Evolutionary conservation across 1,284 basidiomycete genomes (phyloP), one percentile per base, ranked within the genome.

Genomic region (Neolentinus lepideus): DNA sequence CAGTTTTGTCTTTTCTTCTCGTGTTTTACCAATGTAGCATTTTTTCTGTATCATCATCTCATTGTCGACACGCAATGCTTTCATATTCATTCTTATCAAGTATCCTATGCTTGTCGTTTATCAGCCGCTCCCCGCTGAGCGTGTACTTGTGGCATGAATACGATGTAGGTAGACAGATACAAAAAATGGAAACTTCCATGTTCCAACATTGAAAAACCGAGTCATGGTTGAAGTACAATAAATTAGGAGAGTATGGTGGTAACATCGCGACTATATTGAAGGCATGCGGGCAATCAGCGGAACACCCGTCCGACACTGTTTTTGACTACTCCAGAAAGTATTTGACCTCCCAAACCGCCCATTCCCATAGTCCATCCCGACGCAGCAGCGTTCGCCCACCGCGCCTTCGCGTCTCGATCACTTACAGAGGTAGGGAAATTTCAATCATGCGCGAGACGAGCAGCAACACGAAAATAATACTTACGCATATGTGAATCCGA

Each of bases 401-500:
- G 82, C 65, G 84, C 79, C 69, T 94, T 94, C 29, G 92, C 88
- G 64, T 96, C 92, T 54, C 92, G 82, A 67, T 96, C 92, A 27
- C 92, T 94, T 36, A 36, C 8, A 35, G 50, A 27, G 14, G 47
- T 14, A 24, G 26, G 50, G 9, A 21, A n/a, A 38, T 51, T 50
- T 51, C 45, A 21, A 46, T 55, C 51, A 56, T 47, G 52, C 54
- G 24, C 25, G 27, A 47, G 24, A 47, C 19, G 45, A n/a, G n/a
- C n/a, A n/a, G n/a, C n/a, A n/a, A n/a, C n/a, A 27, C 33, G 47
- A 53, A 53, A 16, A 19, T 12, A 19, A 45, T 25, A 76, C 86
- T 65, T 69, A 89, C 86, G 88, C 93, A 66, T 91, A 95, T 59
- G 92, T 95, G 74, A 95, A 96, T 8, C 94, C 94, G 56, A 97